Conservation (phyloP, 176 grass and related monocot genomes). For the Ananas comosus region DNA sequence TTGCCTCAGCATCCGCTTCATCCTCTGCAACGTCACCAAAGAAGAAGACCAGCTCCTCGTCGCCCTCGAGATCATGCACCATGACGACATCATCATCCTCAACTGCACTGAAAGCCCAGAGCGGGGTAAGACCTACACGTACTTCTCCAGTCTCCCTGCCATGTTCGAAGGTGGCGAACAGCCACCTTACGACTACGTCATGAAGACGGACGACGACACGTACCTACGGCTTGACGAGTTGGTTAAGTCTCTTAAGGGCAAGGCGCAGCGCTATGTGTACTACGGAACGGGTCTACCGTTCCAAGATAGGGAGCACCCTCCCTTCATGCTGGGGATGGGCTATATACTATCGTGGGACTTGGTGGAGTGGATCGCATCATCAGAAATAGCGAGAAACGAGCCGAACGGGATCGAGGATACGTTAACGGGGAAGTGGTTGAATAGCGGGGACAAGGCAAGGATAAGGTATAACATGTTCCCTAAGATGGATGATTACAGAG, state of each 20-base stretch:
- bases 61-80: slow-evolving; percentile 37
- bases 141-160: slow-evolving; percentile 41
- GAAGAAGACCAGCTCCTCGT: slow-evolving; percentile 18
- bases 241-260: slow-evolving; percentile 27
- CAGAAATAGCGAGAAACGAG: slow-evolving; percentile 33
- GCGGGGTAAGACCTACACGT: slow-evolving; percentile 45
- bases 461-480: slow-evolving; percentile 53
- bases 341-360: slow-evolving; percentile 84
- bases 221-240: slow-evolving; percentile 58
- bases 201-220: slow-evolving; percentile 87
- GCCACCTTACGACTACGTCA: slow-evolving; percentile 60
- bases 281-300: slow-evolving; percentile 47
- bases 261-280: slow-evolving; percentile 58
- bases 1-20: slow-evolving; percentile 49
- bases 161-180: slow-evolving; percentile 10
- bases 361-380: slow-evolving; percentile 59
- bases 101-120: slow-evolving; percentile 42
- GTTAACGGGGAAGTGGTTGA: slow-evolving; percentile 56
- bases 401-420: slow-evolving; percentile 44
- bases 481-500: slow-evolving; percentile 65
- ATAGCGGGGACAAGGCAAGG: slow-evolving; percentile 42
- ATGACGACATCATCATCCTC: slow-evolving; percentile 52
- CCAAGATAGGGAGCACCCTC: slow-evolving; percentile 20
- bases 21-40: slow-evolving; percentile 38
- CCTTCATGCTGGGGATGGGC: slow-evolving; percentile 82